Evolutionary conservation across 2,329 filamentous ascomycete species (phyloP).

Genomic region (Graphilbum fragrans): DNA sequence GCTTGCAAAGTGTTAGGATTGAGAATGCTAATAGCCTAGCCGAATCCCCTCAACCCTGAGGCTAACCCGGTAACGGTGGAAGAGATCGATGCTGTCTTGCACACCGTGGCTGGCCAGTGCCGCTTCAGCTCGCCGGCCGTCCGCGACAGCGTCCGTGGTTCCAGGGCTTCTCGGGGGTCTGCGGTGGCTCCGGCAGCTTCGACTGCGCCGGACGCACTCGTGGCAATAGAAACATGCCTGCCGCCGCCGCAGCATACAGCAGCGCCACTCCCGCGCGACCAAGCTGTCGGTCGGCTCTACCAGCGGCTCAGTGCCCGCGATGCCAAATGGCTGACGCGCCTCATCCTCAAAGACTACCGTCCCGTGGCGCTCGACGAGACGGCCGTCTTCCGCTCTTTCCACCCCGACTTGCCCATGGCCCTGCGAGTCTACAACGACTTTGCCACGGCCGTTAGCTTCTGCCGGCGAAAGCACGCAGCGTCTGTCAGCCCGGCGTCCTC

Average conservation of each 20-base stretch:
- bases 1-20: too few relatives aligned
- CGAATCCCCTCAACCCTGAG: slow-evolving; percentile 25
- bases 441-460: slow-evolving; percentile 34
- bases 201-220: too few relatives aligned
- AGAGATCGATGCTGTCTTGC: slow-evolving; percentile 56
- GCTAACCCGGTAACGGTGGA: slow-evolving; percentile 47
- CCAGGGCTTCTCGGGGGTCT: too few relatives aligned
- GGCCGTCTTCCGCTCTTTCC: slow-evolving; percentile 46
- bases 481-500: slow-evolving; percentile 10
- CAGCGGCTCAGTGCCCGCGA: slow-evolving; percentile 50
- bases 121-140: slow-evolving; percentile 59
- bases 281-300: slow-evolving; percentile 44
- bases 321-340: slow-evolving; percentile 76
- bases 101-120: slow-evolving; percentile 54
- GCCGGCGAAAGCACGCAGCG: neutral
- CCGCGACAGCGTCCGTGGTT: too few relatives aligned
- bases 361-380: slow-evolving; percentile 49
- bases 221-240: neutral
- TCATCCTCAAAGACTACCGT: slow-evolving; percentile 67
- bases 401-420: slow-evolving; percentile 58
- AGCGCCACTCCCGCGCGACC: slow-evolving; percentile 15
- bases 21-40: slow-evolving; percentile 21
- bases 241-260: neutral
- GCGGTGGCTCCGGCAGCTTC: too few relatives aligned
- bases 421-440: slow-evolving; percentile 61